Conservation (phyloP, 2,329 filamentous ascomycete genomes). For the Fusarium pininemorale region DNA sequence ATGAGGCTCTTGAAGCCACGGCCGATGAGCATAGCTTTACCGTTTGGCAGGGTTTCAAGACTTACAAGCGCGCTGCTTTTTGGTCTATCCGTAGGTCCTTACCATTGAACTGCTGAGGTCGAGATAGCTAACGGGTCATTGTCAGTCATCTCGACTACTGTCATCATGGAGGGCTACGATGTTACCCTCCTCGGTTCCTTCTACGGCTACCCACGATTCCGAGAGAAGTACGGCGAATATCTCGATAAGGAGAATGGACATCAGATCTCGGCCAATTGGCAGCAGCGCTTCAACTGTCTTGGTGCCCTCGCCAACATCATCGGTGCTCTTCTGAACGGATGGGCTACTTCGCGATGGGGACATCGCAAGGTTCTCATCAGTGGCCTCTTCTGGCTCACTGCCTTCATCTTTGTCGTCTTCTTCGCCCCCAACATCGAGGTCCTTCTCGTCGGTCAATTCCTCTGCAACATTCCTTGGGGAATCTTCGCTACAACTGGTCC, state of each 20-base stretch:
- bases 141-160: constrained; percentile 55
- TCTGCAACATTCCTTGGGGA: constrained; percentile 57
- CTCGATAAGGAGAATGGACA: constrained; percentile 49
- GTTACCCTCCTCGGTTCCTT: constrained; percentile 57
- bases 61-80: constrained; percentile 52
- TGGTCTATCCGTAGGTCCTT: constrained; percentile 49
- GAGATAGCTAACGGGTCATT: constrained; percentile 1
- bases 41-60: constrained; percentile 49
- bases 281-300: constrained; percentile 56
- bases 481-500: constrained; percentile 57
- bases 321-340: constrained; percentile 54
- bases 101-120: not conserved
- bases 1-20: constrained; percentile 49
- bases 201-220: constrained; percentile 54
- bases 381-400: constrained; percentile 52
- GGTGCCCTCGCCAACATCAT: constrained; percentile 50
- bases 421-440: constrained; percentile 56
- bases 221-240: constrained; percentile 52
- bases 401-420: constrained; percentile 59
- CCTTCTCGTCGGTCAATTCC: constrained; percentile 56
- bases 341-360: constrained; percentile 52
- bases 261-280: constrained; percentile 61
- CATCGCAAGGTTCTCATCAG: constrained; percentile 56
- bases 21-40: constrained; percentile 50
- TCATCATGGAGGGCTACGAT: constrained; percentile 64